Percentiles rank a stretch among this genome's conserved stretches.
These are phyloP conservation scores for Elsinoe perseae DNA, from an alignment of 2,329 filamentous ascomycete species.

Conservation along the genomic window DNA sequence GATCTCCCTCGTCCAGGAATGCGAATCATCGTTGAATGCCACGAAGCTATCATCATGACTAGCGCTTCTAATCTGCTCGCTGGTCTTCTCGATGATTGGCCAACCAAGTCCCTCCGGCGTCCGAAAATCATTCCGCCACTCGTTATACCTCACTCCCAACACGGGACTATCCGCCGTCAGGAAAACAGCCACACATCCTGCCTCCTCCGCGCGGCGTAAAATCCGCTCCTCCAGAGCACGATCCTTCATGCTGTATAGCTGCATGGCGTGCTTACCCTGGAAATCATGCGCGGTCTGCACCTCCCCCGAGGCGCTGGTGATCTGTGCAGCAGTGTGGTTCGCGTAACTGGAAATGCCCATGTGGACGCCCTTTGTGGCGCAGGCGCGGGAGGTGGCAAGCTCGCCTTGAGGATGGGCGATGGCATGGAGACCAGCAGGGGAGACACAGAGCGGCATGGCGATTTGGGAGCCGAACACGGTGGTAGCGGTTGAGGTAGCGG, in stretches of 20 bases:
- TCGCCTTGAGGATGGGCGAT: conserved; percentile 47
- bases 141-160: conserved; percentile 46
- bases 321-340: conserved; percentile 41
- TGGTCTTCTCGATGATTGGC: conserved; percentile 24
- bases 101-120: conserved; percentile 25
- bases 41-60: conserved; percentile 28
- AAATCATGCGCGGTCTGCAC: conserved; percentile 21
- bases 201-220: conserved; percentile 25
- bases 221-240: conserved; percentile 39
- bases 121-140: conserved; percentile 46
- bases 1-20: conserved; percentile 28
- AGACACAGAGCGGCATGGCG: conserved; percentile 45
- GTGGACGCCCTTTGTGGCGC: conserved; percentile 35
- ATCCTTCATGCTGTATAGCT: conserved; percentile 48
- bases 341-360: conserved; percentile 46
- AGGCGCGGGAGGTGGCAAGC: conserved; percentile 41
- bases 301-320: conserved; percentile 32
- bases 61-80: conserved; percentile 22
- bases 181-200: conserved; percentile 48
- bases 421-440: conserved; percentile 45
- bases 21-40: conserved; percentile 25
- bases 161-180: conserved; percentile 50
- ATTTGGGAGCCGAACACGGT: conserved; percentile 38
- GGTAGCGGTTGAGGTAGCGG: conserved; percentile 33
- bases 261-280: conserved; percentile 43